Conservation (phyloP, 495 filamentous ascomycete genomes). For the Articulospora tetracladia region DNA sequence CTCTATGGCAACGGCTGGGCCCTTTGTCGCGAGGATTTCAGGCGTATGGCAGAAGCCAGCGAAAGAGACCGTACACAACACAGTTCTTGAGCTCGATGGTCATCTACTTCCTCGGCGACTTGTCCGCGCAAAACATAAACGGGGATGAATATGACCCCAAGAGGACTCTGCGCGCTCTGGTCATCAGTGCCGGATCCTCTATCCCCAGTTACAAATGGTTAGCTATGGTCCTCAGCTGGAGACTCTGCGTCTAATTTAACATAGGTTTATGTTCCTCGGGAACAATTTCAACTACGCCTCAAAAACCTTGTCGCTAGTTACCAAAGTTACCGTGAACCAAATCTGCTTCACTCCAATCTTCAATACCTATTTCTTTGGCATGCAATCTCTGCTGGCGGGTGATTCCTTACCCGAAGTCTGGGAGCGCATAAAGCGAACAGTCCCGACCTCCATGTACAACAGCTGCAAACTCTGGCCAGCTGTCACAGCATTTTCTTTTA, state of each 20-base stretch:
- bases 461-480: slow-evolving; percentile 87
- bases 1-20: slow-evolving; percentile 50
- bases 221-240: slow-evolving; percentile 16
- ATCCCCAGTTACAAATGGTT: slow-evolving; percentile 83
- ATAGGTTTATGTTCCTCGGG: slow-evolving; percentile 77
- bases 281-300: slow-evolving; percentile 77
- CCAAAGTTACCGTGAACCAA: slow-evolving; percentile 82
- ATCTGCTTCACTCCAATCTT: slow-evolving; percentile 79
- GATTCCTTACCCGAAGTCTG: slow-evolving; percentile 56
- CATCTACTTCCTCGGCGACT: slow-evolving; percentile 76
- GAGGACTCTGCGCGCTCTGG: slow-evolving; percentile 65
- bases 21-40: slow-evolving; percentile 57
- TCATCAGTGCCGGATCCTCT: slow-evolving; percentile 65
- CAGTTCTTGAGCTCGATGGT: slow-evolving; percentile 72
- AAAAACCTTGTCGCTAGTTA: slow-evolving; percentile 61
- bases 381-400: slow-evolving; percentile 63
- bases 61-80: slow-evolving; percentile 66
- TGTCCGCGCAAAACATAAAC: slow-evolving; percentile 68
- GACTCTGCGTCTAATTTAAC: slow-evolving; percentile 5
- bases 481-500: slow-evolving; percentile 84
- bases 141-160: slow-evolving; percentile 62
- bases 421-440: slow-evolving; percentile 68
- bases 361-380: slow-evolving; percentile 88
- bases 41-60: slow-evolving; percentile 68
- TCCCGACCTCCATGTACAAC: slow-evolving; percentile 73